Conservation (phyloP, 2,329 filamentous ascomycete genomes). For the Arthroderma sp. region DNA sequence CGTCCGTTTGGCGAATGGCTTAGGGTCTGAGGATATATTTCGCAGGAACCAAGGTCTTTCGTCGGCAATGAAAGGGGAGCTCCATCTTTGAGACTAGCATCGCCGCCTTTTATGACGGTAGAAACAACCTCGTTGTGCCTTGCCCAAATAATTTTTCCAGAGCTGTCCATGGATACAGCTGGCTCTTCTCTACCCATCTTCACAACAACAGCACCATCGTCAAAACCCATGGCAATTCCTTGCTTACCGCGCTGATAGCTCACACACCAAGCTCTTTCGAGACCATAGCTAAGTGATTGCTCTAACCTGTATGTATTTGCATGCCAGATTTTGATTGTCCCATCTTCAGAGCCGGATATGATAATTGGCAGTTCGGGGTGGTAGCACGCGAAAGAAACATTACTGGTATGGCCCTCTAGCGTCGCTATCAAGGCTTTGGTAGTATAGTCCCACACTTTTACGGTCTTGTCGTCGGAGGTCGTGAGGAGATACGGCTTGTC, state of each 20-base stretch:
- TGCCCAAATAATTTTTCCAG: conserved; percentile 93
- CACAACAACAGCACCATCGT: conserved; percentile 93
- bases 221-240: conserved; percentile 88
- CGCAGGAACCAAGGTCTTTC: conserved; percentile 91
- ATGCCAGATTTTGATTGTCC: conserved; percentile 96
- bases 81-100: conserved; percentile 74
- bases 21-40: conserved; percentile 90
- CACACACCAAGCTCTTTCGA: conserved; percentile 96
- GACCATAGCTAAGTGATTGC: conserved; percentile 87
- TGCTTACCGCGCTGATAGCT: conserved; percentile 90
- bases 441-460: conserved; percentile 99
- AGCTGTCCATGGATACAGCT: conserved; percentile 91
- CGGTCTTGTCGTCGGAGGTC: conserved; percentile 88
- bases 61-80: conserved; percentile 72
- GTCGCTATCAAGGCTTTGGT: conserved; percentile 96
- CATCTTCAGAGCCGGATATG: conserved; percentile 94
- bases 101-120: conserved; percentile 84
- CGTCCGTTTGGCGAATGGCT: conserved; percentile 92
- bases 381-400: conserved; percentile 96
- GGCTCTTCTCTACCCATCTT: conserved; percentile 97
- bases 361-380: conserved; percentile 95
- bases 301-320: conserved; percentile 94
- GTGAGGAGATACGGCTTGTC: conserved; percentile 81
- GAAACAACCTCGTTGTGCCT: conserved; percentile 91
- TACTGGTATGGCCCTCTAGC: conserved; percentile 91